These are phyloP conservation scores for Xylogone sp. DNA, from an alignment of 2,329 filamentous ascomycete genomes.

Conservation along the genomic window DNA sequence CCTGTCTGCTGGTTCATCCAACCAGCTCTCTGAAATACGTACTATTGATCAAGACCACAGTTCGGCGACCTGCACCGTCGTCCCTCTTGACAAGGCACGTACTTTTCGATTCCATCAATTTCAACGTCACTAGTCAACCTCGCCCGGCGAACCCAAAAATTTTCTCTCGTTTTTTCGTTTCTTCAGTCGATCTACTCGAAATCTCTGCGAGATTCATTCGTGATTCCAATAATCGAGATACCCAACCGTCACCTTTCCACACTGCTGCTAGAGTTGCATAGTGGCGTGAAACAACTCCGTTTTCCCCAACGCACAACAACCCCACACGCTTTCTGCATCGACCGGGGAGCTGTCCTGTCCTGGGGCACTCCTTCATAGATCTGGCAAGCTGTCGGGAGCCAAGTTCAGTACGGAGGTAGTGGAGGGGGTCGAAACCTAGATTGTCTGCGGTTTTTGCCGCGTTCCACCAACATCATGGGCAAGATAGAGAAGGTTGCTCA, in stretches of 20 bases:
- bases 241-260: constrained; percentile 3
- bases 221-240: neutral
- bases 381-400: constrained; percentile 24
- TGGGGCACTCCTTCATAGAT: constrained; percentile 29
- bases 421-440: constrained; percentile 45
- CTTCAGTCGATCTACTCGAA: neutral
- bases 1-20: constrained; percentile 16
- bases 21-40: constrained; percentile 12
- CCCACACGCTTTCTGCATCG: neutral
- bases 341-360: constrained; percentile 27
- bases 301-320: neutral
- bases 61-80: constrained; percentile 31
- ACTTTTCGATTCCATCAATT: constrained; percentile 18
- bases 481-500: constrained; percentile 67
- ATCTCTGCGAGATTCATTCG: neutral
- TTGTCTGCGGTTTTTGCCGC: constrained; percentile 53
- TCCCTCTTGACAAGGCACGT: constrained; percentile 21
- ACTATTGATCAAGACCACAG: constrained; percentile 19
- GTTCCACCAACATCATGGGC: constrained; percentile 55
- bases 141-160: neutral
- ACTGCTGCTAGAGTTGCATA: neutral
- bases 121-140: neutral
- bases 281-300: neutral
- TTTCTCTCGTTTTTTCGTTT: neutral
- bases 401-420: constrained; percentile 31